Conservation (phyloP, 202 grass and related monocot species). For the Zizania palustris region DNA sequence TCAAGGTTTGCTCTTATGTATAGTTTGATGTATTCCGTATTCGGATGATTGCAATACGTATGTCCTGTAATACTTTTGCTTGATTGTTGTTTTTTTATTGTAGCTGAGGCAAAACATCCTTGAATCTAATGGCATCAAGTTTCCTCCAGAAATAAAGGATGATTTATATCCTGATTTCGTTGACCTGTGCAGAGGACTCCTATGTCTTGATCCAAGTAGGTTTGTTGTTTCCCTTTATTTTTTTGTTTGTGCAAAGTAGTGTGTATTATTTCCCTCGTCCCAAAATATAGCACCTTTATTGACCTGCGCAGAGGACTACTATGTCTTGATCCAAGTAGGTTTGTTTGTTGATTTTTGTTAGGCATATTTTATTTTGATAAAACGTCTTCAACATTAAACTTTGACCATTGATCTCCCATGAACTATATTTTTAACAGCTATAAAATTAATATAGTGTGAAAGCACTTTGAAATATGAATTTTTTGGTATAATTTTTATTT, state of each 20-base stretch:
- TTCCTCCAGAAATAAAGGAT: conserved; percentile 56
- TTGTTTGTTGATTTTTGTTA: background rate
- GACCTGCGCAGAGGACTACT: too few species aligned
- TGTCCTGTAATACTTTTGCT: conserved; percentile 29
- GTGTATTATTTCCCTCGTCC: background rate
- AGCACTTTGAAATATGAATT: background rate
- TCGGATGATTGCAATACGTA: background rate
- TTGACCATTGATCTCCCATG: background rate
- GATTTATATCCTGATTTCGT: conserved; percentile 59
- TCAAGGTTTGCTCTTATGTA: conserved; percentile 43
- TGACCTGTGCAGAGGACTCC: conserved; percentile 65
- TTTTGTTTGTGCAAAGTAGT: conserved; percentile 30
- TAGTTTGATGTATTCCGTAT: background rate
- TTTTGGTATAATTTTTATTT: background rate
- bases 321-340: background rate
- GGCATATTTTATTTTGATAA: background rate
- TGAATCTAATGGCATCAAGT: conserved; percentile 59
- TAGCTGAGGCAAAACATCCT: conserved; percentile 66
- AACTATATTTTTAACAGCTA: background rate
- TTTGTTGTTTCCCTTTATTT: conserved; percentile 15
- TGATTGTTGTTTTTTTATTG: conserved; percentile 25
- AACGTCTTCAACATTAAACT: background rate
- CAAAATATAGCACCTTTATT: too few species aligned
- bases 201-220: conserved; percentile 59
- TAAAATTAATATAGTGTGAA: background rate